Conservation (phyloP, 2,329 filamentous ascomycete species). For the Talaromyces albobiverticillius region DNA sequence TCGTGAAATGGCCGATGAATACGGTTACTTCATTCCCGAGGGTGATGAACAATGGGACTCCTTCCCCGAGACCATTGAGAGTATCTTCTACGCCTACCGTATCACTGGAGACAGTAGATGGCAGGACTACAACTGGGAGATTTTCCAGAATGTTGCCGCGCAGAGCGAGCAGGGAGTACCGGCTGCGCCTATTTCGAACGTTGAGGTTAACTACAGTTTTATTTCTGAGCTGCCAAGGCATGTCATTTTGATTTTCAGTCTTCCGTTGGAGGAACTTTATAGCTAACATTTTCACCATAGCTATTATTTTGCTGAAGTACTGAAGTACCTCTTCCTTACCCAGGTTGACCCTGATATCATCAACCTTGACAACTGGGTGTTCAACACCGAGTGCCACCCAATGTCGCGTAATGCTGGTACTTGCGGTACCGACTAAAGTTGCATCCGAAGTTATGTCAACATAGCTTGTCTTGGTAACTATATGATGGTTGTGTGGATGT, state of each 20-base stretch:
- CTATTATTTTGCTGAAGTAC: slow-evolving; percentile 52
- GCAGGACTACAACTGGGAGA: slow-evolving; percentile 22
- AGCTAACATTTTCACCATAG: slow-evolving; percentile 3
- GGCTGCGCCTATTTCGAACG: slow-evolving; percentile 18
- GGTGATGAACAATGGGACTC: slow-evolving; percentile 14
- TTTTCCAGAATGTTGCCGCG: slow-evolving; percentile 18
- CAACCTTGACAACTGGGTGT: slow-evolving; percentile 64
- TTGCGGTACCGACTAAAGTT: not conserved
- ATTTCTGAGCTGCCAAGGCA: slow-evolving; percentile 16
- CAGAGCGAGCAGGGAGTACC: slow-evolving; percentile 16
- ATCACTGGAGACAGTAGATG: slow-evolving; percentile 19
- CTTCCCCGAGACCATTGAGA: slow-evolving; percentile 21
- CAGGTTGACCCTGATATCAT: slow-evolving; percentile 59
- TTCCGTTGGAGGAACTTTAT: not conserved
- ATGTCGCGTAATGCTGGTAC: not conserved
- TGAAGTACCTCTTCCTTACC: slow-evolving; percentile 66
- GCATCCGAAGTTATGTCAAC: not conserved
- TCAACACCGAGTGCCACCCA: slow-evolving; percentile 64
- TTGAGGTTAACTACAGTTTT: slow-evolving; percentile 17
- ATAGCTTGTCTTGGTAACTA: not conserved
- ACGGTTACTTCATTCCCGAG: slow-evolving; percentile 20
- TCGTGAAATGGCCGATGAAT: slow-evolving; percentile 17
- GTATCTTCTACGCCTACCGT: slow-evolving; percentile 20
- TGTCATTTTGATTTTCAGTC: slow-evolving; percentile 10
- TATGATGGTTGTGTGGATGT: not conserved